Base-by-base conservation (phyloP, 1,284 basidiomycete species). In the Stygiomarasmius scandens region DNA sequence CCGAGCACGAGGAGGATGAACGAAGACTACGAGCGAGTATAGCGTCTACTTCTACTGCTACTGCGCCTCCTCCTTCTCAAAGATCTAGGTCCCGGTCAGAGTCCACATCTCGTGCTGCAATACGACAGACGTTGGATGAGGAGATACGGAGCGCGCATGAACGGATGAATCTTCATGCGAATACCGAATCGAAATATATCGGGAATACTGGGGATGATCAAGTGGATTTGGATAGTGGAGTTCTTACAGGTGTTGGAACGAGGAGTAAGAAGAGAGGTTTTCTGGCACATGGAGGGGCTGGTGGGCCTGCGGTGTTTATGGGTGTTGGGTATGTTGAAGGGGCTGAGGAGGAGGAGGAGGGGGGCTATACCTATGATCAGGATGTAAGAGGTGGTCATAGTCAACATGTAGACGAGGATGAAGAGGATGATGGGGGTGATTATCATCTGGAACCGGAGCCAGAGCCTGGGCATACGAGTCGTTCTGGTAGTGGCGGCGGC, bases 271-370 rank as follows among this genome's bases (percentile, higher is more conserved):
- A 71, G 24, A 71, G 68, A 12, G 86, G 87, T 2, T 92, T 89
- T 60, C 71, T 90, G n/a, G 85, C 87, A 10, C 83, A 83, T 64
- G 89, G 89, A 16, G 89, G 90, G 1, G 87, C 79, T 8, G 88
- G 84, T 24, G 89, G 89, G 2, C 57, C 65, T 1, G 85, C 89
- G 6, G 84, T 91, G 9, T 82, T 84, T 56, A 84, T 90, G 82
- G 86, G 84, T 14, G 79, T 76, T 24, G 87, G 86, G 2, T 85
- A 85, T 63, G 79, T 88, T 2, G 76, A 80, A 32, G 85, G 81
- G 12, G 80, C 67, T 6, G 67, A 70, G 20, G 68, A 68, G 12
- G 69, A 66, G 2, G 67, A 59, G 16, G 64, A 66, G 16, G 34
- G 29, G 12, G 29, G 29, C 12, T 32, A 32, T 32, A 6, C 29